phyloP scores from a whole-genome alignment of 2,329 filamentous ascomycete species.

The Xylaria sp. region DNA sequence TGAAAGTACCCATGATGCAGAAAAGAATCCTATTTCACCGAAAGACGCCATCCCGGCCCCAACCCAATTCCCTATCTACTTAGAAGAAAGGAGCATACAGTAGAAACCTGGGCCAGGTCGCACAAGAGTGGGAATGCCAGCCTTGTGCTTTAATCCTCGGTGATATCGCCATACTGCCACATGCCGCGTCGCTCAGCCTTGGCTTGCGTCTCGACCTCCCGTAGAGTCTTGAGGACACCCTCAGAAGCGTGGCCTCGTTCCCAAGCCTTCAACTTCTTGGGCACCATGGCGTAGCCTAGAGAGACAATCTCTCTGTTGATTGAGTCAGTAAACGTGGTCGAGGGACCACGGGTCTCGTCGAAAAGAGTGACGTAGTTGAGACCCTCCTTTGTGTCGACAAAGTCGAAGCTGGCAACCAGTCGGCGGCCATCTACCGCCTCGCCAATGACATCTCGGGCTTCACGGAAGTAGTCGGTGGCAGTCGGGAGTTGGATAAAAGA shows the following conservation, averaged over 20 bases:
- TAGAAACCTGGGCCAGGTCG: neutral
- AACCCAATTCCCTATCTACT: constrained; percentile 2
- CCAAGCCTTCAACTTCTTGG: constrained; percentile 86
- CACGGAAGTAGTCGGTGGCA: constrained; percentile 73
- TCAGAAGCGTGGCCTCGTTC: constrained; percentile 67
- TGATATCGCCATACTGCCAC: constrained; percentile 98
- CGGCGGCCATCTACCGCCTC: constrained; percentile 69
- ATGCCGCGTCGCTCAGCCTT: constrained; percentile 78
- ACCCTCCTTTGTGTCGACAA: constrained; percentile 70
- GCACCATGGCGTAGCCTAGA: constrained; percentile 84
- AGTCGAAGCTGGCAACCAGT: constrained; percentile 88
- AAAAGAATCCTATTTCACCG: constrained; percentile 2
- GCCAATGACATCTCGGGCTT: constrained; percentile 70
- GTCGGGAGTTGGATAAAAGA: constrained; percentile 86
- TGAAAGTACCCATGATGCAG: constrained; percentile 8
- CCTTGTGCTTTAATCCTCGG: constrained; percentile 63
- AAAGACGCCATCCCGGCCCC: constrained; percentile 1
- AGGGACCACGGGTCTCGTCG: constrained; percentile 57
- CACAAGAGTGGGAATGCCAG: neutral
- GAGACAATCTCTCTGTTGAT: constrained; percentile 83
- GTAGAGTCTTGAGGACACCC: constrained; percentile 65
- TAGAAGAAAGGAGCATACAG: neutral
- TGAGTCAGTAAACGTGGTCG: constrained; percentile 61
- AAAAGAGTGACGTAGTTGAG: constrained; percentile 83
- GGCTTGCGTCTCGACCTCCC: constrained; percentile 68